Conservation (phyloP, 2,329 filamentous ascomycete genomes). For the Neurospora sp. region DNA sequence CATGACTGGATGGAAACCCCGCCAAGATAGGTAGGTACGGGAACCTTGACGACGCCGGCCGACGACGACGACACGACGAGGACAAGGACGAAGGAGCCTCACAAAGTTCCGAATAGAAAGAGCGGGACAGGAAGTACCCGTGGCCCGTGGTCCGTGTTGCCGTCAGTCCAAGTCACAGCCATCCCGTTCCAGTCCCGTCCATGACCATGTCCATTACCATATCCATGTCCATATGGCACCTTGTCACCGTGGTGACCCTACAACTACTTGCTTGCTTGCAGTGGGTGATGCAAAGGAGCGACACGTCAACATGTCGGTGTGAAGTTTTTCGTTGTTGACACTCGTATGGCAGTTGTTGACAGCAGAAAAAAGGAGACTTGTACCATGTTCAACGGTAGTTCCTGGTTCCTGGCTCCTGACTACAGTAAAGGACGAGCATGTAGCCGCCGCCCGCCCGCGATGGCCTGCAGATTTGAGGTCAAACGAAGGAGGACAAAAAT, state of each 20-base stretch:
- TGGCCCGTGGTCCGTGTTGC: neutral
- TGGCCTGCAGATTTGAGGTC: slow-evolving; percentile 14
- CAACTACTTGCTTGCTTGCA: neutral
- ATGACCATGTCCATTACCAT: neutral
- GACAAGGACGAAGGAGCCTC: neutral
- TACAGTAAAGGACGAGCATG: neutral
- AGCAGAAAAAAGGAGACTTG: neutral
- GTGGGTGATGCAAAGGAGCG: slow-evolving; percentile 10
- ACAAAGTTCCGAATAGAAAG: neutral
- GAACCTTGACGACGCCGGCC: neutral
- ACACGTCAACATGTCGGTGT: slow-evolving; percentile 21
- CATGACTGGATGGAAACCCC: neutral
- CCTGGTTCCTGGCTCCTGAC: neutral
- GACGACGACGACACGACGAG: neutral
- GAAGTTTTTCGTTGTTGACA: slow-evolving; percentile 3
- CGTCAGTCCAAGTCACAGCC: neutral
- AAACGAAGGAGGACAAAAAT: slow-evolving; percentile 12
- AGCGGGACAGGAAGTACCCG: neutral
- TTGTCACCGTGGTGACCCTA: neutral
- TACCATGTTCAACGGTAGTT: neutral
- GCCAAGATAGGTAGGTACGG: neutral
- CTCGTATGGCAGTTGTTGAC: neutral
- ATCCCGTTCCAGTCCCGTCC: neutral
- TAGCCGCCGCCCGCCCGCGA: slow-evolving; percentile 6
- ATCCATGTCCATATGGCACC: neutral